Evolutionary conservation across 2,329 filamentous ascomycete genomes (phyloP), one percentile per base, ranked within the genome.

Genomic region (Emmonsia crescens): DNA sequence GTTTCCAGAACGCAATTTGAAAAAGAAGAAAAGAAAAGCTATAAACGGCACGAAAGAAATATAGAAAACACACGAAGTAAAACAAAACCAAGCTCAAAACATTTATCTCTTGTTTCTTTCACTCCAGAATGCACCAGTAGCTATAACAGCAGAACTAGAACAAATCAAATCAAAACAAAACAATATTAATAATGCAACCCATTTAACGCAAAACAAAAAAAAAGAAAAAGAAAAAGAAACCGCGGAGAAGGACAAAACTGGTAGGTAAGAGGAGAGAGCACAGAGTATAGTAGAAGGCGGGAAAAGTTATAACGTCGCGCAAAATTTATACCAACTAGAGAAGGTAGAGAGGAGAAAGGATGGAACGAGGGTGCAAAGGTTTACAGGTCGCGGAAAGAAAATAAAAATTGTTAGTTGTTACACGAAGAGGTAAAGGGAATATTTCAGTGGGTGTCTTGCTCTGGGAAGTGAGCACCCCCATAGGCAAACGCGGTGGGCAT

Each of bases 91-190:
- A 9, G 12, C 54, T 19, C 36, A 57, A 40, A 29, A 33, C 31
- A 38, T 9, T 24, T 57, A 36, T 57, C 54, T 57, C 49, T 57
- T 57, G 54, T 57, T 42, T 40, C 54, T 57, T 57, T 57, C 54
- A 24, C 54, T 57, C 36, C 54, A 57, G 12, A 57, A 57, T 36
- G 54, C 54, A 57, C 21, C 33, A 29, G 21, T 36, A 48, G 56
- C 36, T 42, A 58, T 40, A n/a, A 24, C 33, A 46, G 6, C 31
- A 40, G 19, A n/a, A 29, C 14, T 27, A 36, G 38, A 33, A 21
- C n/a, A n/a, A n/a, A n/a, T n/a, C n/a, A n/a, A n/a, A n/a, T n/a
- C n/a, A n/a, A 16, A 21, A 38, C 31, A 38, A 29, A 31, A 36
- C 21, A 27, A 10, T 2, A n/a, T 33, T 21, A n/a, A 54, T 54